Evolutionary conservation across 306 rosid species (phyloP), one percentile per base, ranked within the genome.

Genomic region (Medicago arabica): DNA sequence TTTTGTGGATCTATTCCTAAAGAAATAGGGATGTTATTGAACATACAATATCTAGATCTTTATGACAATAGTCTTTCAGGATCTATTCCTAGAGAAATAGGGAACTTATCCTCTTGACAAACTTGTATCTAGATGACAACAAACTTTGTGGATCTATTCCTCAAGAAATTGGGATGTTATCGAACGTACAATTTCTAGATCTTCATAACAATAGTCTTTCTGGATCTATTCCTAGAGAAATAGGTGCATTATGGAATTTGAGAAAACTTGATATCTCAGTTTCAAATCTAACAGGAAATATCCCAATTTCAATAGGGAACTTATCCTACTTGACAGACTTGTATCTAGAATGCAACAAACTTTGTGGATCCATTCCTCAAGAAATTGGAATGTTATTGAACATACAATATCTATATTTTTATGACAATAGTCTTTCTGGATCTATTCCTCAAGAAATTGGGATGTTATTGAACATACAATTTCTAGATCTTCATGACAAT

Each of bases 351-450:
- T 12, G 12, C 8, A 58, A 58, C 38, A 11, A 58, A 0, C n/a
- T 58, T 9, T 21, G 34, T 43, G 47, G 47, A 10, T 10, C 4
- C 3, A 43, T 43, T 43, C 61, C 61, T 55, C 1, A 3, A 4
- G 31, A 18, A 18, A 53, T 71, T 53, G 57, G 65, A 1, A 16
- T 2, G 19, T 51, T 51, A 12, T 9, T 3, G 9, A 62, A 71
- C 12, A 0, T 78, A 10, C 0, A 1, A 1, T 0, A 0, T 0
- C 14, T 78, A 3, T 15, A 0, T 7, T 46, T 71, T 18, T 1
- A 9, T 43, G 4, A 0, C 18, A 71, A 78, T 40, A 23, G 0
- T 0, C 34, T 78, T 14, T 36, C 13, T 0, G 72, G 77, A 10
- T 16, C 67, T 0, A 53, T 53, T 53, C 25, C 13, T 9, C 5